These are phyloP conservation scores for Gaeumannomyces tritici DNA, from an alignment of 2,329 filamentous ascomycete species.

Conservation along the genomic window DNA sequence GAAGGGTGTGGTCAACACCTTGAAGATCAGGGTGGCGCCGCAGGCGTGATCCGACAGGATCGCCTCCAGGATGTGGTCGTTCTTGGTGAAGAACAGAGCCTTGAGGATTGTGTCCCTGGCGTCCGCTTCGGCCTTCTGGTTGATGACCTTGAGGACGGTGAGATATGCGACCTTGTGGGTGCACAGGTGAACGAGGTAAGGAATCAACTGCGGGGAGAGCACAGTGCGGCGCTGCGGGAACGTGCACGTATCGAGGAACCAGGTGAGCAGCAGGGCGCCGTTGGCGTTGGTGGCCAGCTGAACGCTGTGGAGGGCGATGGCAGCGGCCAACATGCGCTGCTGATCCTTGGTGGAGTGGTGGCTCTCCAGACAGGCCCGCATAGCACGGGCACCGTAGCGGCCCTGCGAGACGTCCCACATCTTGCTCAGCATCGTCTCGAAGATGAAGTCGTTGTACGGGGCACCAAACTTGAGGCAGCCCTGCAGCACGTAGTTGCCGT, in stretches of 20 bases:
- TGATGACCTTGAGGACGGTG: conserved; percentile 95
- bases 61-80: conserved; percentile 78
- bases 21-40: conserved; percentile 94
- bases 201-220: conserved; percentile 81
- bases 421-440: conserved; percentile 88
- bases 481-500: conserved; percentile 96
- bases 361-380: conserved; percentile 93
- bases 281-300: conserved; percentile 95
- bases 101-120: conserved; percentile 83
- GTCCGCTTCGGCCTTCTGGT: conserved; percentile 89
- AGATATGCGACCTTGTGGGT: conserved; percentile 98
- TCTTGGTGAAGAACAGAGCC: conserved; percentile 83
- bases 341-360: conserved; percentile 93
- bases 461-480: conserved; percentile 87
- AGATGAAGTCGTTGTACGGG: conserved; percentile 92
- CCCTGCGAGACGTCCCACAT: conserved; percentile 94
- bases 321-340: conserved; percentile 86
- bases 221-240: conserved; percentile 88
- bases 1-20: conserved; percentile 94
- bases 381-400: conserved; percentile 87
- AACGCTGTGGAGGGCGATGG: conserved; percentile 93
- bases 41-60: conserved; percentile 88
- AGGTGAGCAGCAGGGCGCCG: conserved; percentile 85
- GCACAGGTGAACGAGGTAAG: conserved; percentile 88
- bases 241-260: conserved; percentile 97